Base-by-base conservation (phyloP, 441 rosid genomes). In the Populus hybrid region DNA sequence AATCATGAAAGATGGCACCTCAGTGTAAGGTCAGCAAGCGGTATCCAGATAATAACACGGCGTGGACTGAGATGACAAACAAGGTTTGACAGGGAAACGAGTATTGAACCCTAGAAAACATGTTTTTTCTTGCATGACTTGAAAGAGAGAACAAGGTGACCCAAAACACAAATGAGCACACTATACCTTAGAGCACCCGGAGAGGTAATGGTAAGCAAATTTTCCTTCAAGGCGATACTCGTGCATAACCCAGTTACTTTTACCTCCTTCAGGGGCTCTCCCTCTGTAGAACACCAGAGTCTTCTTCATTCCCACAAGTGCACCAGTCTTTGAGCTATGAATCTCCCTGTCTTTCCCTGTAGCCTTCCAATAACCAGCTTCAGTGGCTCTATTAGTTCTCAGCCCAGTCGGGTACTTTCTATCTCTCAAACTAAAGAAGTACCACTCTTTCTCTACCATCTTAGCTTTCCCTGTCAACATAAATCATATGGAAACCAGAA, bases 331-430 rank as follows among this genome's bases (percentile, higher is more conserved):
- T 16, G 96, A 87, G 86, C 96, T 94, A 75, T 86, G 88, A 76
- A 94, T 92, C 86, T 94, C 98, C 67, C 94, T 86, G 75, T 94
- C 98, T 78, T 94, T 94, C 12, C 98, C 98, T 7, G 98, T 94
- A 4, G 98, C 98, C 77, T 94, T 94, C 98, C 98, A 94, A 81
- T 94, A 94, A 14, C 98, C 98, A 78, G 98, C 97, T 82, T 89
- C 95, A 9, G 97, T 94, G 42, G 98, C 98, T 82, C 98, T 85
- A 82, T 94, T 94, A 5, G 98, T 94, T 73, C 98, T 84, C 36
- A 94, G 83, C 21, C 98, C 98, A 6, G 98, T 94, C 74, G 98
- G 98, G 86, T 94, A 92, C 78, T 94, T 94, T 24, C 97, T 83
- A 24, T 94, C 98, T 72, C 98, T 85, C 65, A 89, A 75, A 75